Conservation (phyloP, 345 rosid genomes). For the Erodium maritimum region DNA sequence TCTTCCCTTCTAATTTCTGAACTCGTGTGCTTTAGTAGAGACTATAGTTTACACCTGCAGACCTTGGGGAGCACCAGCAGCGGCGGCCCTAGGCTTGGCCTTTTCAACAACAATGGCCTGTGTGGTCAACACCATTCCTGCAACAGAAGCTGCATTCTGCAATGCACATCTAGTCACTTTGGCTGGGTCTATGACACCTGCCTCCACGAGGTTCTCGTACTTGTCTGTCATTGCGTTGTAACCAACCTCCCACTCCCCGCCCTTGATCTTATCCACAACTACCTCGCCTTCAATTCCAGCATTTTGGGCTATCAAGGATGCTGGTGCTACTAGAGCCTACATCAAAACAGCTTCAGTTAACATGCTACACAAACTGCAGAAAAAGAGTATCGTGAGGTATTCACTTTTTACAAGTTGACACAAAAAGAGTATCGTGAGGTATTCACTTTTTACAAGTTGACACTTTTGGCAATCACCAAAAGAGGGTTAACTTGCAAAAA, state of each 20-base stretch:
- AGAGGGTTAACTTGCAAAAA: too few species aligned
- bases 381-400: too few species aligned
- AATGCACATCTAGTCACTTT: constrained; percentile 90
- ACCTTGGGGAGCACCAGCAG: constrained; percentile 50
- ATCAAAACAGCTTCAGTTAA: not conserved
- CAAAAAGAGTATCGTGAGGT: too few species aligned
- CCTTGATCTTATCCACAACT: constrained; percentile 71
- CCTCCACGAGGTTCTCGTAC: constrained; percentile 74
- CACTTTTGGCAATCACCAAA: too few species aligned
- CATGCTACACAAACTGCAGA: too few species aligned
- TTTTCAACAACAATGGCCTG: constrained; percentile 96
- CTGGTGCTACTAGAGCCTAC: constrained; percentile 84
- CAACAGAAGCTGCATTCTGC: constrained; percentile 91
- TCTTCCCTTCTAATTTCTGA: too few species aligned
- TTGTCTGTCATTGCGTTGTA: constrained; percentile 90
- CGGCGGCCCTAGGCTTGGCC: constrained; percentile 53
- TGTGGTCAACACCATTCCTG: constrained; percentile 95
- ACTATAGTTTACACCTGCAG: constrained; percentile 31
- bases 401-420: too few species aligned
- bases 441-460: too few species aligned
- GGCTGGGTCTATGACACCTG: constrained; percentile 91
- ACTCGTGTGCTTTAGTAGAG: too few species aligned
- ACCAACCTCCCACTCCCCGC: constrained; percentile 78
- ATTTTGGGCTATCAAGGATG: constrained; percentile 83
- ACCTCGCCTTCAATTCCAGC: constrained; percentile 97